Percentiles rank a stretch among this genome's conserved stretches.
Conservation (phyloP, 192 early-diverging fungal genomes). For the Coemansia pectinata region DNA sequence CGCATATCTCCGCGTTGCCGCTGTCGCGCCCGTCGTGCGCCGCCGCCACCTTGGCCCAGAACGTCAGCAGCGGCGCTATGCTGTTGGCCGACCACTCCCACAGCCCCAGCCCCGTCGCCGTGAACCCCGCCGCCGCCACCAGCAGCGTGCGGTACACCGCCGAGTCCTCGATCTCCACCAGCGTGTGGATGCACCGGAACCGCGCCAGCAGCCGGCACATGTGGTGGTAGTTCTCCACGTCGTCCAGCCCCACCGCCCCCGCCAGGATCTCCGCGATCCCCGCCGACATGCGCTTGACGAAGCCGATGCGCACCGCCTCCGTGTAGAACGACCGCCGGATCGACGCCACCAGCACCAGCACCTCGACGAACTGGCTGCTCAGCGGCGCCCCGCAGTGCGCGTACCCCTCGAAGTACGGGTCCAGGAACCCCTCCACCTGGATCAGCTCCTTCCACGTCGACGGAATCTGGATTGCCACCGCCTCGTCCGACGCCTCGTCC, state of each 20-base stretch:
- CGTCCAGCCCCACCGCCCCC: conserved; percentile 61
- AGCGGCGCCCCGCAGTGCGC: conserved; percentile 59
- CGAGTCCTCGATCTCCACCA: conserved; percentile 76
- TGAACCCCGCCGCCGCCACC: conserved; percentile 24
- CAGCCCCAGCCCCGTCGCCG: conserved; percentile 40
- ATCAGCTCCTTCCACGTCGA: conserved; percentile 76
- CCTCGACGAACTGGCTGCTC: conserved; percentile 72
- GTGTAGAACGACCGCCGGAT: conserved; percentile 85
- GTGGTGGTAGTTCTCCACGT: conserved; percentile 83
- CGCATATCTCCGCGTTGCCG: conserved; percentile 22
- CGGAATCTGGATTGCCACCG: conserved; percentile 71
- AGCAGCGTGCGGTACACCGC: conserved; percentile 60
- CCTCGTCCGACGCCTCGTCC: conserved; percentile 79
- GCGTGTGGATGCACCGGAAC: conserved; percentile 78
- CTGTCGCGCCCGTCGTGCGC: conserved; percentile 52
- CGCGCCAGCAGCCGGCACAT: conserved; percentile 80
- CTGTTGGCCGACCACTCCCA: conserved; percentile 73
- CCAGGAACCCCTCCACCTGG: conserved; percentile 69
- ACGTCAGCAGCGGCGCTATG: conserved; percentile 73
- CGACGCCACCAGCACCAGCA: conserved; percentile 74
- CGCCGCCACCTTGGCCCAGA: conserved; percentile 82
- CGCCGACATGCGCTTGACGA: conserved; percentile 69
- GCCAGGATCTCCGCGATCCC: conserved; percentile 70
- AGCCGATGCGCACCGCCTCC: conserved; percentile 68
- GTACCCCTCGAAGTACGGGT: conserved; percentile 72